phyloP scores from a whole-genome alignment of 495 filamentous ascomycete species.

The Astrothelium subdiscretum region DNA sequence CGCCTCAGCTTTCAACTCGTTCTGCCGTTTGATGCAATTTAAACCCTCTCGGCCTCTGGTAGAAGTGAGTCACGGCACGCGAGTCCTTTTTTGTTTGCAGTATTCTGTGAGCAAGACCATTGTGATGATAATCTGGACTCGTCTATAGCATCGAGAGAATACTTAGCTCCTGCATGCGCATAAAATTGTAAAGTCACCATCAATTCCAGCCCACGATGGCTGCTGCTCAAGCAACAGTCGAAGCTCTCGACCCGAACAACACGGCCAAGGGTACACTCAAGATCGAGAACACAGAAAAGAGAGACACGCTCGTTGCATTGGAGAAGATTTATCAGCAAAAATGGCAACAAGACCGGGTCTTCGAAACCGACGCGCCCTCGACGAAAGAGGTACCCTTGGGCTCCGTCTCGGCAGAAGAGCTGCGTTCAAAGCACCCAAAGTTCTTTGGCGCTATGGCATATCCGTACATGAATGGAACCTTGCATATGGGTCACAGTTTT shows the following conservation, averaged over 20 bases:
- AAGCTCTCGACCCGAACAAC: slow-evolving; percentile 48
- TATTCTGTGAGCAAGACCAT: too few species aligned
- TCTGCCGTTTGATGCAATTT: not conserved
- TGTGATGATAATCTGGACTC: too few species aligned
- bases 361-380: slow-evolving; percentile 75
- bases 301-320: slow-evolving; percentile 72
- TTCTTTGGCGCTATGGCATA: slow-evolving; percentile 91
- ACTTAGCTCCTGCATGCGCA: not conserved
- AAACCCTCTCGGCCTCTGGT: too few species aligned
- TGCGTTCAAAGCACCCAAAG: slow-evolving; percentile 76
- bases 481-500: slow-evolving; percentile 88
- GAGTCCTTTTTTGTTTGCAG: too few species aligned
- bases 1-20: not conserved
- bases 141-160: not conserved
- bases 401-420: slow-evolving; percentile 54
- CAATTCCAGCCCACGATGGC: slow-evolving; percentile 31
- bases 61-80: not conserved
- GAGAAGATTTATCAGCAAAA: slow-evolving; percentile 86
- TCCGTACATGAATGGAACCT: slow-evolving; percentile 83
- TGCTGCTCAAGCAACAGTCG: slow-evolving; percentile 40
- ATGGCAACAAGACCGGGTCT: slow-evolving; percentile 71
- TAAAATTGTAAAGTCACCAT: not conserved
- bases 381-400: slow-evolving; percentile 60
- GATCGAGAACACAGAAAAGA: slow-evolving; percentile 85
- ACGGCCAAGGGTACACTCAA: slow-evolving; percentile 58